A percentile compares a stretch with the other conserved stretches of the same genome.
These are phyloP conservation scores for Jatropha multifida DNA, from an alignment of 441 rosid genomes.

Conservation along the genomic window DNA sequence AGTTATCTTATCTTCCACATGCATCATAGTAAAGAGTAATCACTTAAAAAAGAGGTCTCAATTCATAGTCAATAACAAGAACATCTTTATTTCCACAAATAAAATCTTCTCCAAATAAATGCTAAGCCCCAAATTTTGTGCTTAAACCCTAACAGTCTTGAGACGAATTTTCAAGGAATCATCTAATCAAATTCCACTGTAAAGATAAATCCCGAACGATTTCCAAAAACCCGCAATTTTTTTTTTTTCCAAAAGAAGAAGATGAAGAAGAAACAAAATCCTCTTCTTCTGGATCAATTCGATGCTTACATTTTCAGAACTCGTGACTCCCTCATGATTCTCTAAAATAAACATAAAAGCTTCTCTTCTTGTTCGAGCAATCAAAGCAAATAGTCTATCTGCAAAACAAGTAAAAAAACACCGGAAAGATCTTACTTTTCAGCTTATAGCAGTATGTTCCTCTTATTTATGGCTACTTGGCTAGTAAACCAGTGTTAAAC, in stretches of 20 bases:
- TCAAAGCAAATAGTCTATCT: conserved; percentile 18
- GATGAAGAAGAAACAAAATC: neutral
- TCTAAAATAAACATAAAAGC: neutral
- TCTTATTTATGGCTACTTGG: neutral
- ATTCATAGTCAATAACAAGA: neutral
- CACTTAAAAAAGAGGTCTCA: neutral
- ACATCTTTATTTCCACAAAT: conserved; percentile 8
- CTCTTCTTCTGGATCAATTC: conserved; percentile 1
- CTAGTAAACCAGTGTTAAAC: neutral
- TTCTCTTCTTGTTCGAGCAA: conserved; percentile 5
- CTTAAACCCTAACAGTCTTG: conserved; percentile 12
- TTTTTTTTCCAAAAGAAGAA: neutral
- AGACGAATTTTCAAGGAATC: conserved; percentile 7
- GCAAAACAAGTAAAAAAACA: conserved; percentile 20
- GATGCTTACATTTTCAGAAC: neutral
- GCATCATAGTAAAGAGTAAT: neutral
- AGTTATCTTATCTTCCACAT: conserved; percentile 4
- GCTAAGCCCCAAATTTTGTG: neutral
- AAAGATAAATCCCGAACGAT: neutral
- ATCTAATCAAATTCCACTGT: neutral
- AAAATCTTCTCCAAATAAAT: conserved; percentile 11
- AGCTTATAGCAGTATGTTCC: conserved; percentile 5
- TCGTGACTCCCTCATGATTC: neutral
- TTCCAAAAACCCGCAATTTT: conserved; percentile 3
- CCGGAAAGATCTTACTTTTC: neutral